These are phyloP conservation scores for Mycena indigotica DNA, from an alignment of 768 basidiomycete genomes.

Conservation along the genomic window DNA sequence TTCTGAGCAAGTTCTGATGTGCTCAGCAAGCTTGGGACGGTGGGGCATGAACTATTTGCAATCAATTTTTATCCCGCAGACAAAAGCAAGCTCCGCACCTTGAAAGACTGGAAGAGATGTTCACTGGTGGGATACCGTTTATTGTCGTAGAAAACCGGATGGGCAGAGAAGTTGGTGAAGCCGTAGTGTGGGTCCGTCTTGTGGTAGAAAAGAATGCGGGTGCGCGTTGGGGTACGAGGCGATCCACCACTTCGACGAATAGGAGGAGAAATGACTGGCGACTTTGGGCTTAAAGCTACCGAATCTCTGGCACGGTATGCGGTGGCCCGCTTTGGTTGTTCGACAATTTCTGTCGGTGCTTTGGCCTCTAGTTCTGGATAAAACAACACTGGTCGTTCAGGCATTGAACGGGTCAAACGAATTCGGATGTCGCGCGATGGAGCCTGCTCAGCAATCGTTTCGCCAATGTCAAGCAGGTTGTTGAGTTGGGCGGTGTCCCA, in stretches of 20 bases:
- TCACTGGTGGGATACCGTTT: slow-evolving; percentile 75
- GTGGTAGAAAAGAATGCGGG: slow-evolving; percentile 62
- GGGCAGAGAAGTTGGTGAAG: slow-evolving; percentile 74
- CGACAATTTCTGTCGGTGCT: slow-evolving; percentile 9
- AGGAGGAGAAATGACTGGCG: slow-evolving; percentile 23
- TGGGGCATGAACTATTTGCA: slow-evolving; percentile 56
- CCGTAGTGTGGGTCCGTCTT: slow-evolving; percentile 66
- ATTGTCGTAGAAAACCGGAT: slow-evolving; percentile 61
- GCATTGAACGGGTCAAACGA: slow-evolving; percentile 36
- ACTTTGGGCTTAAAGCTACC: neutral
- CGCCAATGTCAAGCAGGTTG: slow-evolving; percentile 42
- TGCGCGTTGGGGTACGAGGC: slow-evolving; percentile 30
- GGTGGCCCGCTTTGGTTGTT: slow-evolving; percentile 16
- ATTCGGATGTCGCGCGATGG: slow-evolving; percentile 24
- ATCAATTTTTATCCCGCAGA: neutral
- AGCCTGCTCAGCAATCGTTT: slow-evolving; percentile 31
- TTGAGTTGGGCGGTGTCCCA: slow-evolving; percentile 44
- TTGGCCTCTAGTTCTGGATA: slow-evolving; percentile 18
- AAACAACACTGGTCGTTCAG: slow-evolving; percentile 27
- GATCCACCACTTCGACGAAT: slow-evolving; percentile 17
- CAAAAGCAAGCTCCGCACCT: slow-evolving; percentile 40
- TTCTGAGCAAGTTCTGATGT: slow-evolving; percentile 65
- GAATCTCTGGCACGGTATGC: slow-evolving; percentile 10
- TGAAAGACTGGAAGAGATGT: slow-evolving; percentile 77
- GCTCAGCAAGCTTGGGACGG: slow-evolving; percentile 66